Base-by-base conservation (phyloP, 1,139 yeast species). In the Nakaseomyces kungkrabaensis region DNA sequence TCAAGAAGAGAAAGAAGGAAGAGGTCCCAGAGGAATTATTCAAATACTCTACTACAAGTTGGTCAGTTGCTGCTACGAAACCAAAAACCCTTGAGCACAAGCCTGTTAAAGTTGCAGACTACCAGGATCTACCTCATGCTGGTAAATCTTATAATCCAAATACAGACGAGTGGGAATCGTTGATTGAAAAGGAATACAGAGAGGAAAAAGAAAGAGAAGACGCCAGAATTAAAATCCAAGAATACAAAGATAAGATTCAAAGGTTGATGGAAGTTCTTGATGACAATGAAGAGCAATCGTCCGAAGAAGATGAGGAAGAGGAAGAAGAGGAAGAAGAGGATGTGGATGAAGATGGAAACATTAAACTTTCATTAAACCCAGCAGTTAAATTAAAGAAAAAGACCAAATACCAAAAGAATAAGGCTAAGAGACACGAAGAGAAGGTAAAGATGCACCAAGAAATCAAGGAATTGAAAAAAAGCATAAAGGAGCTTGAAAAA, bases 91-190 rank as follows among this genome's bases (percentile, higher is more conserved):
- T 85, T 53, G 71, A 69, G 42, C 68, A 70, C 47, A 72, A 72
- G 2, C 88, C 96, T 1, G 67, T 81, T 31, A 60, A 64, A 26
- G 73, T 77, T 46, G 72, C 69, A 56, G 73, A 76, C 25, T 67
- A 74, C 5, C 81, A 78, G 26, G 69, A 62, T 6, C 53, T 81
- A 5, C 88, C 92, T 22, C 84, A 82, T 59, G 92, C 83, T 2
- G 98, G 98, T 50, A 85, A 85, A 66, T 90, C 97, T 3, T 92
- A 92, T 65, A 92, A 92, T 65, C 98, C 98, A 36, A 78, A 94
- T 11, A 72, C 84, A 56, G 85, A 83, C 53, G 80, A 87, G 36
- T 92, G 98, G 98, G 79, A 81, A 60, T 71, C 70, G 32, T 73
- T 90, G 59, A 77, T 92, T 51, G 72, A 78, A 53, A 72, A 74